Percentiles rank a stretch among this genome's conserved stretches.
phyloP scores from a whole-genome alignment of 2,329 filamentous ascomycete genomes.

The Alternaria atra region DNA sequence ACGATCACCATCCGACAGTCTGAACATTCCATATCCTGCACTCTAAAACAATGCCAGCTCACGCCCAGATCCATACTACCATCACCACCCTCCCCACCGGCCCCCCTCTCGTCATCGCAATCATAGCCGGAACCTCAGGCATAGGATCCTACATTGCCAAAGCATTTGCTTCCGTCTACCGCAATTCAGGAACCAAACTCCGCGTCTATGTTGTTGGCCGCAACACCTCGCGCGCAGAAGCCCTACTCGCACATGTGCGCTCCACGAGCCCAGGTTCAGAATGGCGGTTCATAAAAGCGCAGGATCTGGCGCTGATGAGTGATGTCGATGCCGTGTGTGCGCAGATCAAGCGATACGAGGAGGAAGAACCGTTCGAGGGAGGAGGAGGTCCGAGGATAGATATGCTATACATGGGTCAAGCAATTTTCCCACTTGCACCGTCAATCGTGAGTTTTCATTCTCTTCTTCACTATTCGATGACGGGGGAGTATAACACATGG shows the following conservation, averaged over 20 bases:
- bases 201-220: conserved; percentile 57
- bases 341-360: conserved; percentile 40
- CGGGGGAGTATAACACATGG: too few species aligned
- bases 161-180: conserved; percentile 27
- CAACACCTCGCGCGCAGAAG: conserved; percentile 40
- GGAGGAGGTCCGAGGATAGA: conserved; percentile 43
- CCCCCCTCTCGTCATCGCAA: conserved; percentile 30
- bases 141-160: conserved; percentile 38
- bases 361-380: conserved; percentile 20
- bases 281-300: conserved; percentile 46
- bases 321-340: conserved; percentile 47
- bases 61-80: conserved; percentile 10
- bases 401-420: conserved; percentile 46
- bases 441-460: conserved; percentile 52
- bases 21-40: neutral
- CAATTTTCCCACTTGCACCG: conserved; percentile 48
- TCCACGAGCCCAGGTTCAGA: conserved; percentile 39
- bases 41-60: neutral
- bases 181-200: conserved; percentile 32
- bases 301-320: conserved; percentile 44
- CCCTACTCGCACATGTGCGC: conserved; percentile 39
- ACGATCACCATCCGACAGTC: neutral
- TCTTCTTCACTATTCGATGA: neutral
- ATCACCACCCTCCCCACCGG: conserved; percentile 27
- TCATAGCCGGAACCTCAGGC: conserved; percentile 35